Conservation (phyloP, 1,284 basidiomycete species). For the Rhodotorula sp. region DNA sequence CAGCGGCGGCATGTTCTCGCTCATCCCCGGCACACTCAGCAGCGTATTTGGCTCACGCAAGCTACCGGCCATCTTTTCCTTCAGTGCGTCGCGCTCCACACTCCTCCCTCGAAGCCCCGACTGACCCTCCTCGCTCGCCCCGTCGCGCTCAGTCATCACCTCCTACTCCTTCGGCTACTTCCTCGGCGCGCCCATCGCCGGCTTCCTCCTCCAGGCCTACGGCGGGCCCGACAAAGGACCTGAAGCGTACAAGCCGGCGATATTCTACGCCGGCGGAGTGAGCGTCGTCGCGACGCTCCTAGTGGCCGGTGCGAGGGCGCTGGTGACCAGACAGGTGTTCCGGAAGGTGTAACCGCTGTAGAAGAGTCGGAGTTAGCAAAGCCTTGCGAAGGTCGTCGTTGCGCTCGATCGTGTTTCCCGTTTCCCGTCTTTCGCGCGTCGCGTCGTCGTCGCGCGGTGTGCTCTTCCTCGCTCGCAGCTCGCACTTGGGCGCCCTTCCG, state of each 20-base stretch:
- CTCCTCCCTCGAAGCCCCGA: accelerated
- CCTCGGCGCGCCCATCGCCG: conserved; percentile 23
- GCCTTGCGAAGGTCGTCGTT: neutral
- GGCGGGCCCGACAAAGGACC: conserved; percentile 19
- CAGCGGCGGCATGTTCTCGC: conserved; percentile 29
- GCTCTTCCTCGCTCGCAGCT: neutral
- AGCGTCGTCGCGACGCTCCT: conserved; percentile 44
- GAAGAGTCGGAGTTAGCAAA: neutral
- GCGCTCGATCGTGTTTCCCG: neutral
- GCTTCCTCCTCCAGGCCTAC: conserved; percentile 20
- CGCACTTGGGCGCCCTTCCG: neutral
- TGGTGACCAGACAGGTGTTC: conserved; percentile 3
- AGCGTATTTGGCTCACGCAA: conserved; percentile 21
- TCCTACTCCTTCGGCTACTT: conserved; percentile 15
- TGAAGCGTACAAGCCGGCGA: conserved; percentile 24
- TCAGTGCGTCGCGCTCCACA: conserved; percentile 5
- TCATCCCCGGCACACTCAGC: conserved; percentile 25
- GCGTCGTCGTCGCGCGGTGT: neutral
- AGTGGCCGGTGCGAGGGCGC: conserved; percentile 43
- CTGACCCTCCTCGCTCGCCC: neutral
- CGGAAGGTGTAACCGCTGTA: conserved; percentile 1
- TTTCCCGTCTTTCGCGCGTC: neutral
- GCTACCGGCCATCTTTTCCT: conserved; percentile 20
- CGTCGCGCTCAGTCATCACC: neutral
- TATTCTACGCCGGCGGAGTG: conserved; percentile 40